phyloP scores from a whole-genome alignment of 306 rosid genomes.

The Lathyrus sativus region DNA sequence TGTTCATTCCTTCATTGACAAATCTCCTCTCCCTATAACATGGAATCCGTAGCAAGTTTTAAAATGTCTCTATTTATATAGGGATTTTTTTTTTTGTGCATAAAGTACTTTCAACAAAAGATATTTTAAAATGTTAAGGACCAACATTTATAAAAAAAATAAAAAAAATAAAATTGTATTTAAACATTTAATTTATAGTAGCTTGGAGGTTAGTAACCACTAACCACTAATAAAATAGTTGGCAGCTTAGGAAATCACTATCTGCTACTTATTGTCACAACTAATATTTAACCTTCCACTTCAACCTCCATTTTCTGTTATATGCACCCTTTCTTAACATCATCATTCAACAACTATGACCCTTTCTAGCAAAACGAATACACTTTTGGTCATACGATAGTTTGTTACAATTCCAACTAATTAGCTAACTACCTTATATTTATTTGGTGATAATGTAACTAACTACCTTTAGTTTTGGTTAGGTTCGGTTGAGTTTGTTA shows the following conservation, averaged over 20 bases:
- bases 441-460: background rate
- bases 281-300: background rate
- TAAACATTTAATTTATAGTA: background rate
- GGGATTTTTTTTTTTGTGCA: no score
- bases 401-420: slow-evolving; percentile 31
- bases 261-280: background rate
- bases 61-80: no score
- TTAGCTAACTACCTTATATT: slow-evolving; percentile 18
- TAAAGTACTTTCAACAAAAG: no score
- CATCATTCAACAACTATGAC: slow-evolving; percentile 19
- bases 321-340: background rate
- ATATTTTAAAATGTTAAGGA: no score
- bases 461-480: slow-evolving; percentile 23
- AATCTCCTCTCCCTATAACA: no score
- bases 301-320: background rate
- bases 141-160: no score
- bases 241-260: background rate
- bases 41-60: no score
- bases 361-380: slow-evolving; percentile 2
- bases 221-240: background rate
- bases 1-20: no score
- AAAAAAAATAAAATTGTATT: no score
- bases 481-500: slow-evolving; percentile 31
- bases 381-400: background rate
- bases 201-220: background rate